Conservation (phyloP, 306 rosid genomes). For the Cicer arietinum region DNA sequence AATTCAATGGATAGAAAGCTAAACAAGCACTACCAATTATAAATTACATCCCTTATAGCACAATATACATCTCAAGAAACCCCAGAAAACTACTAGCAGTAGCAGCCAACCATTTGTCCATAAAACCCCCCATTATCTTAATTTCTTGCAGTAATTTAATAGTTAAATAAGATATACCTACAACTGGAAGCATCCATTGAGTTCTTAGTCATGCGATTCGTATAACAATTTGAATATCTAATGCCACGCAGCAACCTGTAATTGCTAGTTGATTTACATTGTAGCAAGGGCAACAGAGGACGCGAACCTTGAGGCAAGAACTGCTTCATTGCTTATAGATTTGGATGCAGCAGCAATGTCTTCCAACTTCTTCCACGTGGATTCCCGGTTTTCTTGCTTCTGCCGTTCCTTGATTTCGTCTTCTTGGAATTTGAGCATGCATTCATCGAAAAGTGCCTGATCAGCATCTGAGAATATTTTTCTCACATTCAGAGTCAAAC, state of each 20-base stretch:
- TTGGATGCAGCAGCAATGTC: constrained; percentile 59
- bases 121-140: neutral
- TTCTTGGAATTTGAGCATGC: constrained; percentile 56
- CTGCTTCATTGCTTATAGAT: constrained; percentile 53
- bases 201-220: constrained; percentile 32
- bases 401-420: constrained; percentile 59
- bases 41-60: constrained; percentile 48
- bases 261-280: constrained; percentile 43
- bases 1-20: constrained; percentile 29
- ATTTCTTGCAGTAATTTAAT: constrained; percentile 18
- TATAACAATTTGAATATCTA: constrained; percentile 10
- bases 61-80: constrained; percentile 44
- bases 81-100: constrained; percentile 36
- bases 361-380: constrained; percentile 65
- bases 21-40: constrained; percentile 38
- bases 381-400: constrained; percentile 56
- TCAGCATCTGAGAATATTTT: constrained; percentile 67
- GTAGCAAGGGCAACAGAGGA: constrained; percentile 49
- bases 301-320: constrained; percentile 51
- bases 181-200: constrained; percentile 27
- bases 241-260: constrained; percentile 35
- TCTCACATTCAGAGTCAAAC: constrained; percentile 68
- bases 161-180: constrained; percentile 7
- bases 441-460: constrained; percentile 61
- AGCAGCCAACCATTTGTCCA: constrained; percentile 35